Conservation (phyloP, 441 rosid species). For the Corymbia calophylla region DNA sequence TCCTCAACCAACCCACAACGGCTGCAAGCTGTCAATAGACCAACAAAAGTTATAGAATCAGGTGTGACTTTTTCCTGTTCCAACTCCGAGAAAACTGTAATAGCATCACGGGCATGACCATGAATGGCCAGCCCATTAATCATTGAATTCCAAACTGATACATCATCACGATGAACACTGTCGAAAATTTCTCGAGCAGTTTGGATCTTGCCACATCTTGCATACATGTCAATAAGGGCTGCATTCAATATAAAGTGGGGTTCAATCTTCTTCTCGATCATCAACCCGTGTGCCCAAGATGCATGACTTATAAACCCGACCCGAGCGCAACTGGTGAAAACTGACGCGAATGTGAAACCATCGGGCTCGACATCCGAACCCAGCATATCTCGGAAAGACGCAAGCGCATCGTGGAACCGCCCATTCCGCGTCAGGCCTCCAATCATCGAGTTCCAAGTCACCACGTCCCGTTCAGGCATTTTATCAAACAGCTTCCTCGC, state of each 20-base stretch:
- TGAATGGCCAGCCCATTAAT: constrained; percentile 67
- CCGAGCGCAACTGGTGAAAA: constrained; percentile 44
- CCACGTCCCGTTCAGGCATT: constrained; percentile 26
- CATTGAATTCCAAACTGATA: constrained; percentile 78
- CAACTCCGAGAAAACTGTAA: constrained; percentile 45
- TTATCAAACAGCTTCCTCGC: constrained; percentile 38
- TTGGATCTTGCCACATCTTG: constrained; percentile 66
- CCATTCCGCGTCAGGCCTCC: constrained; percentile 40
- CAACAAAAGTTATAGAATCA: constrained; percentile 49
- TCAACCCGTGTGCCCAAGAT: constrained; percentile 52
- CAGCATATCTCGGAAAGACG: constrained; percentile 32
- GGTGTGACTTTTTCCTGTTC: constrained; percentile 37
- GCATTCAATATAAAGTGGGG: constrained; percentile 50
- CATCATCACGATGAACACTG: constrained; percentile 26
- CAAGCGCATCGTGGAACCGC: constrained; percentile 35
- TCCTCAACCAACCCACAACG: constrained; percentile 47
- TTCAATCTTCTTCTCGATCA: constrained; percentile 34
- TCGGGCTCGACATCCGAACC: constrained; percentile 29
- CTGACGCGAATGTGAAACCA: constrained; percentile 46
- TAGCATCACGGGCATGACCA: constrained; percentile 57
- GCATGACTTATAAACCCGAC: constrained; percentile 55
- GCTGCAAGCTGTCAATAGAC: constrained; percentile 46
- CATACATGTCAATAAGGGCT: constrained; percentile 69
- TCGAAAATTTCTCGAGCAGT: constrained; percentile 50
- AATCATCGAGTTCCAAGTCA: constrained; percentile 59